A percentile compares a stretch with the other conserved stretches of the same genome.
phyloP scores from a whole-genome alignment of 2,329 filamentous ascomycete genomes.

The Fusarium sp. region DNA sequence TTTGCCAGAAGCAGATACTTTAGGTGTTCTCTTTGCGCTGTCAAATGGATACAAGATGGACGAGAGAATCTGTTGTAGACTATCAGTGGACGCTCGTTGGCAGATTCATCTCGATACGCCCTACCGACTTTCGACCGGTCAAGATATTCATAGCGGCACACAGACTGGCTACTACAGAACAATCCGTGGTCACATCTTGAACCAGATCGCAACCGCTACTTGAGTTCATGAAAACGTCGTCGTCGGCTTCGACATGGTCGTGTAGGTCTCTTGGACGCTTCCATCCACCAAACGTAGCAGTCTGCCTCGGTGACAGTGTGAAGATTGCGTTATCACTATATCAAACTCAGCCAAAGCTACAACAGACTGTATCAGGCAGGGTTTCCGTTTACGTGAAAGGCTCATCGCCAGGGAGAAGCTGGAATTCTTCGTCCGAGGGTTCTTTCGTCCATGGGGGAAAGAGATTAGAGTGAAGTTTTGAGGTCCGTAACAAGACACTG shows the following conservation, averaged over 20 bases:
- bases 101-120: slow-evolving; percentile 23
- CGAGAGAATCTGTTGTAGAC: slow-evolving; percentile 66
- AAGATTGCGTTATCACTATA: slow-evolving; percentile 74
- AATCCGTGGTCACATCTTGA: slow-evolving; percentile 95
- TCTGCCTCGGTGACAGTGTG: slow-evolving; percentile 77
- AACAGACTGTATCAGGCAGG: neutral
- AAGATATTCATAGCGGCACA: slow-evolving; percentile 80
- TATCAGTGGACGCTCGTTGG: neutral
- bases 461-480: slow-evolving; percentile 80
- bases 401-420: slow-evolving; percentile 55
- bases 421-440: slow-evolving; percentile 70
- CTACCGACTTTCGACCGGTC: slow-evolving; percentile 74
- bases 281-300: slow-evolving; percentile 84
- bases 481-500: slow-evolving; percentile 75
- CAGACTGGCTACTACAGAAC: slow-evolving; percentile 94
- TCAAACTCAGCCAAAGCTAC: neutral
- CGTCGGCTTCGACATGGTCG: slow-evolving; percentile 41
- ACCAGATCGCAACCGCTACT: slow-evolving; percentile 79
- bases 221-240: slow-evolving; percentile 63
- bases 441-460: slow-evolving; percentile 86
- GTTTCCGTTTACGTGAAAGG: slow-evolving; percentile 68
- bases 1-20: slow-evolving; percentile 80
- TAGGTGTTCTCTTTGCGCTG: slow-evolving; percentile 62
- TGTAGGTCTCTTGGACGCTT: slow-evolving; percentile 75
- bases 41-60: slow-evolving; percentile 82